Percentiles rank a stretch among this genome's conserved stretches.
Evolutionary conservation across 177 flowering plant genomes (phyloP).

Genomic region (Vitis hybrid): DNA sequence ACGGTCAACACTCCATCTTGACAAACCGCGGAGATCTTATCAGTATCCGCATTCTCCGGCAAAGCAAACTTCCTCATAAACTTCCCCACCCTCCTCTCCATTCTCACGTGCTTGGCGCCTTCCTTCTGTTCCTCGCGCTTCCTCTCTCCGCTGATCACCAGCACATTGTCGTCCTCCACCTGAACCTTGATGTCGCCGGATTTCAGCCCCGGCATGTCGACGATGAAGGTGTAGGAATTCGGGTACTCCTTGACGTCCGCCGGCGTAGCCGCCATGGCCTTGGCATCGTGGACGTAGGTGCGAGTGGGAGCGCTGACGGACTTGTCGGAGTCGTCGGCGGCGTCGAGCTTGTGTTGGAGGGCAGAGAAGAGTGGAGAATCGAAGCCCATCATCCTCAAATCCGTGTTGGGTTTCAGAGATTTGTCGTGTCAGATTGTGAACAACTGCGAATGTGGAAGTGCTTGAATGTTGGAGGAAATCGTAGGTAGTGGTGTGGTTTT

Average conservation of each 20-base stretch:
- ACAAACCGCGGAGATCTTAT: constrained; percentile 36
- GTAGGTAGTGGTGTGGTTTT: too few relatives aligned
- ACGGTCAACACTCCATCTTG: constrained; percentile 49
- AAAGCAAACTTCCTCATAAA: constrained; percentile 45
- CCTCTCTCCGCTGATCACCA: constrained; percentile 39
- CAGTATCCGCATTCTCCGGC: constrained; percentile 43
- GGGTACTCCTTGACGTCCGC: constrained; percentile 34
- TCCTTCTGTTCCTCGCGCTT: constrained; percentile 25
- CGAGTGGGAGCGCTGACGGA: constrained; percentile 9
- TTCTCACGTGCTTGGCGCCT: not conserved
- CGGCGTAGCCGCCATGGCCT: constrained; percentile 24
- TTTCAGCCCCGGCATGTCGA: constrained; percentile 56
- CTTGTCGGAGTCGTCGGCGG: constrained; percentile 4
- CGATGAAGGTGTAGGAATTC: constrained; percentile 27
- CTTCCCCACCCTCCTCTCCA: constrained; percentile 24
- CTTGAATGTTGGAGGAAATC: too few relatives aligned
- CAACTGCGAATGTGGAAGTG: too few relatives aligned
- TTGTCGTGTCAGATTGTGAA: too few relatives aligned
- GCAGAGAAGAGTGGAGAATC: constrained; percentile 10
- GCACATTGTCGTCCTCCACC: constrained; percentile 37
- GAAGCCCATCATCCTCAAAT: constrained; percentile 16
- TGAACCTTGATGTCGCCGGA: constrained; percentile 37
- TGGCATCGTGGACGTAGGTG: constrained; percentile 16
- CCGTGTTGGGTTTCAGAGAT: constrained; percentile 9
- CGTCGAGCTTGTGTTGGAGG: constrained; percentile 10